Percentiles rank a stretch among this genome's conserved stretches.
phyloP scores from a whole-genome alignment of 2,329 filamentous ascomycete genomes.

The Byssochlamys sp. region DNA sequence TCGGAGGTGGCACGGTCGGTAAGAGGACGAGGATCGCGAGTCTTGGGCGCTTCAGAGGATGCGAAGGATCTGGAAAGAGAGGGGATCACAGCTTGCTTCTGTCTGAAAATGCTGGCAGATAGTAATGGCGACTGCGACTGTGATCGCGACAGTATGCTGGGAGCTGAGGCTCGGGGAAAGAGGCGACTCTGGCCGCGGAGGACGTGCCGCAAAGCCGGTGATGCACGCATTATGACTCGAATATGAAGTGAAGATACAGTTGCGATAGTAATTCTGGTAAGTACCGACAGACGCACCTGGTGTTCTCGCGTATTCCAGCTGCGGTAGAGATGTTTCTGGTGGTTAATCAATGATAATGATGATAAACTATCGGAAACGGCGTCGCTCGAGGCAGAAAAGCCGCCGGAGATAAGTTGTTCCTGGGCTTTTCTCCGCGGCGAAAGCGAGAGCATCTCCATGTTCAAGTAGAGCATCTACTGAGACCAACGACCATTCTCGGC shows the following conservation, averaged over 20 bases:
- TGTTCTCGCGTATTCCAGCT: neutral
- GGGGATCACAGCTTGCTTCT: conserved; percentile 2
- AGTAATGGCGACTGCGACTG: conserved; percentile 8
- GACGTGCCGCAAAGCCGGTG: conserved; percentile 9
- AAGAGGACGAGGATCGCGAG: conserved; percentile 16
- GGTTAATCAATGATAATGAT: neutral
- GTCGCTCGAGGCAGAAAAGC: conserved; percentile 4
- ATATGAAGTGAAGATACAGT: neutral
- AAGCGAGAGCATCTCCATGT: conserved; percentile 1
- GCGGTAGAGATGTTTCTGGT: neutral
- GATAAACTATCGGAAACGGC: neutral
- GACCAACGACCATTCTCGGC: neutral
- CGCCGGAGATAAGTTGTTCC: conserved; percentile 20
- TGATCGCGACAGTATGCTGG: conserved; percentile 13
- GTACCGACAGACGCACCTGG: neutral
- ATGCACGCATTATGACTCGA: conserved; percentile 10
- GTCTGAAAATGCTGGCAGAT: conserved; percentile 2
- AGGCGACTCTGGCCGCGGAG: conserved; percentile 14
- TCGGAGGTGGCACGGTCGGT: conserved; percentile 21
- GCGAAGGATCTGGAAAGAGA: conserved; percentile 21
- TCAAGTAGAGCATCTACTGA: neutral
- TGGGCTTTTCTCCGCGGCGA: conserved; percentile 14
- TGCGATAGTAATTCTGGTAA: neutral
- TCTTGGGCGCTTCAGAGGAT: conserved; percentile 15
- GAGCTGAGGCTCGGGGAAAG: conserved; percentile 9